Conservation (phyloP, 228 moss, liverwort and hornwort species). For the Sphagnum magellanicum region DNA sequence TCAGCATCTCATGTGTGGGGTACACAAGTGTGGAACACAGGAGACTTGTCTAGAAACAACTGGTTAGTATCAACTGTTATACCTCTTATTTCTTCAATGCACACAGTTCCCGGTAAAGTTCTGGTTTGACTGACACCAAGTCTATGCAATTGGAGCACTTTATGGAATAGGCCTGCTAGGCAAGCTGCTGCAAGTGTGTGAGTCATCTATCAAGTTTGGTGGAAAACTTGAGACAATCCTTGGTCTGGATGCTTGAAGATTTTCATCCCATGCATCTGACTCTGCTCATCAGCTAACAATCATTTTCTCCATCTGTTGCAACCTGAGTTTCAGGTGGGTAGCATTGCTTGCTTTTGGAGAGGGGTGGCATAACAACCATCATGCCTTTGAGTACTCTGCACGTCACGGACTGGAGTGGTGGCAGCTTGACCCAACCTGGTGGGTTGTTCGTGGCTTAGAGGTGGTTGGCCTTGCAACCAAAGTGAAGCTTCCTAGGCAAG, state of each 20-base stretch:
- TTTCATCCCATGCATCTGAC: too few relatives aligned
- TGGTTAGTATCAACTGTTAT: conserved; percentile 35
- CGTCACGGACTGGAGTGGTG: conserved; percentile 97
- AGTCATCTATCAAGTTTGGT: too few relatives aligned
- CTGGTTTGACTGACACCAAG: too few relatives aligned
- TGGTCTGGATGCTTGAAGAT: too few relatives aligned
- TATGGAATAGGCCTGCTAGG: too few relatives aligned
- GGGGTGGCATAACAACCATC: conserved; percentile 99
- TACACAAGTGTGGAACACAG: conserved; percentile 81
- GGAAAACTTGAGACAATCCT: too few relatives aligned
- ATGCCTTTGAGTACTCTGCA: conserved; percentile 95
- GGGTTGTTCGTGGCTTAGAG: conserved; percentile 60
- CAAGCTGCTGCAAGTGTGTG: too few relatives aligned
- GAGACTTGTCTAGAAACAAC: conserved; percentile 89
- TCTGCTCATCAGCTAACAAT: too few relatives aligned
- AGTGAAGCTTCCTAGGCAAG: conserved; percentile 75
- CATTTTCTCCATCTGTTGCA: not conserved
- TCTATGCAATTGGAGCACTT: too few relatives aligned
- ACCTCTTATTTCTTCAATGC: too few relatives aligned
- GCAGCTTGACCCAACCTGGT: conserved; percentile 97
- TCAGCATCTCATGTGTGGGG: conserved; percentile 99
- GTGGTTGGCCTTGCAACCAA: conserved; percentile 84
- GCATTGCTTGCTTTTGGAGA: conserved; percentile 96
- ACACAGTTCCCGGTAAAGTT: too few relatives aligned
- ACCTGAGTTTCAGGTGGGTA: conserved; percentile 66